phyloP scores from a whole-genome alignment of 2,329 filamentous ascomycete species.

The Fusarium sp. region DNA sequence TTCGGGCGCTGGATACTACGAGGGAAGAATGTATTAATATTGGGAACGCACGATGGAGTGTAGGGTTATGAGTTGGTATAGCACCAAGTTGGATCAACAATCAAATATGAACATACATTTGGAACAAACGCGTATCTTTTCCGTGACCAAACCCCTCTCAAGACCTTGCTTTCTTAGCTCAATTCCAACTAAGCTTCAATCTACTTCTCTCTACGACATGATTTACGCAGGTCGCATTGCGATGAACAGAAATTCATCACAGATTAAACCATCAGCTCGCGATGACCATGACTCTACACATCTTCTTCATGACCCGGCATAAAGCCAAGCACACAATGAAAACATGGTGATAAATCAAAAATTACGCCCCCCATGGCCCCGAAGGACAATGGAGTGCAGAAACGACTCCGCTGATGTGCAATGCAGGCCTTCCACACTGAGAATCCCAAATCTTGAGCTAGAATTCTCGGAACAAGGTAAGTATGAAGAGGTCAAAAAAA shows the following conservation, averaged over 20 bases:
- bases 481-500: conserved; percentile 63
- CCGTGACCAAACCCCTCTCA: no score
- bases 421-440: conserved; percentile 67
- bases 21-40: conserved; percentile 14
- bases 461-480: conserved; percentile 65
- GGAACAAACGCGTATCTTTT: not conserved
- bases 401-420: conserved; percentile 67
- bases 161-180: no score
- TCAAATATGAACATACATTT: not conserved
- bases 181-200: no score
- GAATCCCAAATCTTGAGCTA: conserved; percentile 62
- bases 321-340: conserved; percentile 61
- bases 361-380: conserved; percentile 68
- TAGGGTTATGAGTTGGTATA: not conserved
- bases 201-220: no score
- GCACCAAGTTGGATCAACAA: not conserved
- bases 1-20: no score
- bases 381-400: conserved; percentile 67
- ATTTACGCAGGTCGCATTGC: no score
- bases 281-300: no score
- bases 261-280: no score
- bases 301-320: conserved; percentile 53
- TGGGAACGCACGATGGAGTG: not conserved
- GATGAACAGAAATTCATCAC: no score
- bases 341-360: conserved; percentile 63